These are phyloP conservation scores for Debaryomycetaceae sp. DNA, from an alignment of 1,139 yeast species.

Conservation along the genomic window DNA sequence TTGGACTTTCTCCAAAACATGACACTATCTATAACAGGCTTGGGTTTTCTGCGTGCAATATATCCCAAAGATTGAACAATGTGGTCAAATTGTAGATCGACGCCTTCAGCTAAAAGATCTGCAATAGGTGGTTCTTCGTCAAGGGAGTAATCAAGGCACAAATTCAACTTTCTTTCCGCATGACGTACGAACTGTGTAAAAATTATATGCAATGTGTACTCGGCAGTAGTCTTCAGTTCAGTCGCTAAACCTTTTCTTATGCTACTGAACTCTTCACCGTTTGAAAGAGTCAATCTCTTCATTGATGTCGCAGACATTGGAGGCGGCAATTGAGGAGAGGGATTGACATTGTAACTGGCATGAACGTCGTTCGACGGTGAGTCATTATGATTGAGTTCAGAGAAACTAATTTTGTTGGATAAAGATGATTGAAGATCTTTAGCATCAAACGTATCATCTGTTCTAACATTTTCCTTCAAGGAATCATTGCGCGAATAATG, in stretches of 20 bases:
- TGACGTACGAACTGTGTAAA: slow-evolving; percentile 94
- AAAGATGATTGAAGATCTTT: slow-evolving; percentile 1
- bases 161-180: slow-evolving; percentile 80
- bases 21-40: slow-evolving; percentile 94
- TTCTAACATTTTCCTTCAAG: not conserved
- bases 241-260: slow-evolving; percentile 52
- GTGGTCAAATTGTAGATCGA: slow-evolving; percentile 81
- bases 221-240: slow-evolving; percentile 78
- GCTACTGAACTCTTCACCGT: slow-evolving; percentile 33
- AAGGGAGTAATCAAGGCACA: slow-evolving; percentile 67
- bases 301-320: slow-evolving; percentile 21
- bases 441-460: not conserved
- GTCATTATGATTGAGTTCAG: slow-evolving; percentile 12
- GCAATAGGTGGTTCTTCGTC: slow-evolving; percentile 78
- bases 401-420: slow-evolving; percentile 3
- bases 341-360: slow-evolving; percentile 17
- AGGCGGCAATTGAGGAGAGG: slow-evolving; percentile 37
- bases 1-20: slow-evolving; percentile 97
- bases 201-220: slow-evolving; percentile 87
- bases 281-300: slow-evolving; percentile 23
- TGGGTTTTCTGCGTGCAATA: slow-evolving; percentile 85
- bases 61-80: slow-evolving; percentile 84
- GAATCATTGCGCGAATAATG: not conserved
- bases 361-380: slow-evolving; percentile 19
- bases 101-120: slow-evolving; percentile 81